A percentile compares a stretch with the other conserved stretches of the same genome.
phyloP scores from a whole-genome alignment of 225 moss, liverwort and hornwort species.

The Antitrichia curtipendula region DNA sequence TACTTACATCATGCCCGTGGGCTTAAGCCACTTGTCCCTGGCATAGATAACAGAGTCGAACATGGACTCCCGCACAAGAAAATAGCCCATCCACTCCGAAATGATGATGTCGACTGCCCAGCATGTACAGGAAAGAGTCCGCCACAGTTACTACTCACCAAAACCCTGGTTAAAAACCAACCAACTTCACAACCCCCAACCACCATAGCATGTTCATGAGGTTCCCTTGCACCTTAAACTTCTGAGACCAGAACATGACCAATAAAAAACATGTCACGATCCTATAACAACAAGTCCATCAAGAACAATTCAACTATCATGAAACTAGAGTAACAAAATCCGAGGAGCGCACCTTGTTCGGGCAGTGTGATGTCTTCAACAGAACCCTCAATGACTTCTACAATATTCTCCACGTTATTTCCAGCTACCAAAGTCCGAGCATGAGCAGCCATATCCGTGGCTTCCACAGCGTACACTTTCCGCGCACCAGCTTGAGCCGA shows the following conservation, averaged over 20 bases:
- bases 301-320: not conserved
- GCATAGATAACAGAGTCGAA: conserved; percentile 90
- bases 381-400: conserved; percentile 90
- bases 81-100: conserved; percentile 99
- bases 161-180: conserved; percentile 71
- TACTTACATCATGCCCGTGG: conserved; percentile 85
- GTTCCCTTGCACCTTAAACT: conserved; percentile 13
- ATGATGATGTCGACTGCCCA: conserved; percentile 98
- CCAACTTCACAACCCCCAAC: conserved; percentile 58
- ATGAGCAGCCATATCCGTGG: conserved; percentile 85
- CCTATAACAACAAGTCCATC: not conserved
- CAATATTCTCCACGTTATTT: conserved; percentile 58
- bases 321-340: not conserved
- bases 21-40: conserved; percentile 83
- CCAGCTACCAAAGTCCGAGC: conserved; percentile 60
- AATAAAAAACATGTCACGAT: not conserved
- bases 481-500: conserved; percentile 87
- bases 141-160: conserved; percentile 72
- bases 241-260: not conserved
- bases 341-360: conserved; percentile 53
- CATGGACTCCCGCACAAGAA: conserved; percentile 95
- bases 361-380: conserved; percentile 74
- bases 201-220: conserved; percentile 32
- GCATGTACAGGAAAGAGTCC: conserved; percentile 65
- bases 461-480: conserved; percentile 90